These are phyloP conservation scores for Hansenula lynferdii DNA, from an alignment of 1,139 yeast genomes.

Conservation along the genomic window DNA sequence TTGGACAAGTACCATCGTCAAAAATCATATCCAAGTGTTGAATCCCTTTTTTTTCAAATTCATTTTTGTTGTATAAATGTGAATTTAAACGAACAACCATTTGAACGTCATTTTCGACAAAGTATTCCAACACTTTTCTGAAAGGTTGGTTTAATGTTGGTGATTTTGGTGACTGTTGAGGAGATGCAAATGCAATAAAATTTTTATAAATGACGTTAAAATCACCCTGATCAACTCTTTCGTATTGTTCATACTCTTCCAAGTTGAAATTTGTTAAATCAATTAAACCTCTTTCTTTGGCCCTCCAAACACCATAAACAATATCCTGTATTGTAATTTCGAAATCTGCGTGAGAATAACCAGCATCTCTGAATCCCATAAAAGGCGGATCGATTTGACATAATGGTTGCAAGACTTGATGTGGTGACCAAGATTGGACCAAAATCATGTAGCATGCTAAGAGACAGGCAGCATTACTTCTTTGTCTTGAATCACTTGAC, in stretches of 20 bases:
- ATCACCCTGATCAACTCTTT: constrained; percentile 95
- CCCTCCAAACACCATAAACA: constrained; percentile 96
- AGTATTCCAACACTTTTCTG: constrained; percentile 73
- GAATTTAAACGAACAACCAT: constrained; percentile 90
- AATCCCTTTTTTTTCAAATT: constrained; percentile 78
- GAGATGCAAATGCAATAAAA: constrained; percentile 96
- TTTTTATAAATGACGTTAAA: constrained; percentile 89
- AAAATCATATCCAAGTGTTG: constrained; percentile 93
- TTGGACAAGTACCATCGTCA: constrained; percentile 98
- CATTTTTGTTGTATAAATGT: constrained; percentile 78
- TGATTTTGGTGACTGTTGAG: constrained; percentile 58
- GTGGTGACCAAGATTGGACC: constrained; percentile 98
- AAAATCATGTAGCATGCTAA: constrained; percentile 92
- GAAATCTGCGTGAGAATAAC: constrained; percentile 92
- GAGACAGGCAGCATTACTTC: constrained; percentile 94
- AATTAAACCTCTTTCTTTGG: constrained; percentile 88
- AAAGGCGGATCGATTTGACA: constrained; percentile 92
- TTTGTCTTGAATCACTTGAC: constrained; percentile 68
- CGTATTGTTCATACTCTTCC: constrained; percentile 92
- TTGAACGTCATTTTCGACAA: constrained; percentile 68
- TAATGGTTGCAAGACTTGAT: constrained; percentile 91
- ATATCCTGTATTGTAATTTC: constrained; percentile 91
- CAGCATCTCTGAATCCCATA: constrained; percentile 95
- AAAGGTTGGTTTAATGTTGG: constrained; percentile 61
- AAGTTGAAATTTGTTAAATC: constrained; percentile 85